phyloP scores from a whole-genome alignment of 164 flowering plant species.

The Houttuynia cordata region DNA sequence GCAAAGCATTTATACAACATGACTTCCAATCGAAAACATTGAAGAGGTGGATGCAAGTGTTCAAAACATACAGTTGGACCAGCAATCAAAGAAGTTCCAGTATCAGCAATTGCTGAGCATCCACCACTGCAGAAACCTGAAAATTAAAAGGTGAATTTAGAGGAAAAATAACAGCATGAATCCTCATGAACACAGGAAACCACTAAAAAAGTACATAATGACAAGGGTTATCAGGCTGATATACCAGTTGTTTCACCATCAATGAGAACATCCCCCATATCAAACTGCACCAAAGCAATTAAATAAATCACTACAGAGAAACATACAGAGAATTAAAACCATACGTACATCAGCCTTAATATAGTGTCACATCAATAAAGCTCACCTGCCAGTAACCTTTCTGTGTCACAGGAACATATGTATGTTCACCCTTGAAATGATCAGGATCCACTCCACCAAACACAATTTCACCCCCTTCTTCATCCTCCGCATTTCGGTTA shows the following conservation, averaged over 20 bases:
- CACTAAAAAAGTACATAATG: not conserved
- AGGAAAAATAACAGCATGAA: not conserved
- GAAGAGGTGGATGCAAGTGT: no score
- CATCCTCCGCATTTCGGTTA: slow-evolving; percentile 55
- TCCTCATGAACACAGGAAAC: not conserved
- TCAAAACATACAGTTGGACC: slow-evolving; percentile 68
- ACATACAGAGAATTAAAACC: no score
- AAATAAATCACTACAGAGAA: no score
- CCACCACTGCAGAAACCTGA: slow-evolving; percentile 70
- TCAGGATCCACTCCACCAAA: slow-evolving; percentile 82
- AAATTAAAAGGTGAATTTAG: not conserved
- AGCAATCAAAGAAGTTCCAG: slow-evolving; percentile 81
- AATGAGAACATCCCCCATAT: slow-evolving; percentile 83
- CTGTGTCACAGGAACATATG: slow-evolving; percentile 74
- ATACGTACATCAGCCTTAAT: not conserved
- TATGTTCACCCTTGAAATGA: slow-evolving; percentile 77
- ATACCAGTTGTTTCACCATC: slow-evolving; percentile 65
- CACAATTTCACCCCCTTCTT: slow-evolving; percentile 79
- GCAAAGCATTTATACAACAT: not conserved
- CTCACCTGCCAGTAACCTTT: slow-evolving; percentile 97
- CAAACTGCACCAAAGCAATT: slow-evolving; percentile 38
- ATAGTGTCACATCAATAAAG: not conserved
- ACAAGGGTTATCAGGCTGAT: not conserved
- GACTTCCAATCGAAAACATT: not conserved
- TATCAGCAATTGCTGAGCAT: slow-evolving; percentile 87